Conservation (phyloP, 2,329 filamentous ascomycete genomes). For the Clonostachys byssicola region DNA sequence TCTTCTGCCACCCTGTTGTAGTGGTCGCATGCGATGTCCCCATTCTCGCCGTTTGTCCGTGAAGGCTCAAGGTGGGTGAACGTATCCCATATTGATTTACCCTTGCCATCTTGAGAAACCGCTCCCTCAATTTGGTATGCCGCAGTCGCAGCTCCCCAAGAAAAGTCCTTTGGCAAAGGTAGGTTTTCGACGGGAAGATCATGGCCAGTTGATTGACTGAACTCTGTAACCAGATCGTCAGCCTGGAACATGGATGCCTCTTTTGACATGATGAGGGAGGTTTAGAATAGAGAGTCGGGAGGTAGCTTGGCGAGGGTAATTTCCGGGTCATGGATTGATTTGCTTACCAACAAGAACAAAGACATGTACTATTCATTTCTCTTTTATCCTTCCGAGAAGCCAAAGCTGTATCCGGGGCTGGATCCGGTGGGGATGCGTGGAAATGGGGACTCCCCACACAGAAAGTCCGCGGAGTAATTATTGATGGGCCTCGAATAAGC, state of each 20-base stretch:
- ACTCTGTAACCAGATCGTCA: conserved; percentile 3
- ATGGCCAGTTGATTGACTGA: background rate
- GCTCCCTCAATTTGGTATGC: conserved; percentile 87
- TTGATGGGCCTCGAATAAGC: too few species aligned
- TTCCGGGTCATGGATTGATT: too few species aligned
- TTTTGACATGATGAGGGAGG: background rate
- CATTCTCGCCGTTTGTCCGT: conserved; percentile 25
- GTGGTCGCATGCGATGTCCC: conserved; percentile 75
- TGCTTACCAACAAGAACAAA: too few species aligned
- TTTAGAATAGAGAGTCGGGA: too few species aligned
- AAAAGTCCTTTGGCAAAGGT: conserved; percentile 63
- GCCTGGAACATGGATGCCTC: conserved; percentile 1
- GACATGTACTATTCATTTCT: too few species aligned
- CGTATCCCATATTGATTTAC: conserved; percentile 82
- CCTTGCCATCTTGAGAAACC: conserved; percentile 69
- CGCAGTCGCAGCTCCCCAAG: conserved; percentile 79
- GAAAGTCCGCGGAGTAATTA: too few species aligned
- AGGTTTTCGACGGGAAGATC: background rate
- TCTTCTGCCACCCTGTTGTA: conserved; percentile 78
- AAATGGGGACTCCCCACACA: too few species aligned
- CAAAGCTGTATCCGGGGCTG: too few species aligned
- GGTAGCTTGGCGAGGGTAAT: too few species aligned
- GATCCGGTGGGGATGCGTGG: too few species aligned
- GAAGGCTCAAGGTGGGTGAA: conserved; percentile 55
- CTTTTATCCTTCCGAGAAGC: too few species aligned